Evolutionary conservation across 2,329 filamentous ascomycete species (phyloP).

Genomic region (Diplodia sapinea): DNA sequence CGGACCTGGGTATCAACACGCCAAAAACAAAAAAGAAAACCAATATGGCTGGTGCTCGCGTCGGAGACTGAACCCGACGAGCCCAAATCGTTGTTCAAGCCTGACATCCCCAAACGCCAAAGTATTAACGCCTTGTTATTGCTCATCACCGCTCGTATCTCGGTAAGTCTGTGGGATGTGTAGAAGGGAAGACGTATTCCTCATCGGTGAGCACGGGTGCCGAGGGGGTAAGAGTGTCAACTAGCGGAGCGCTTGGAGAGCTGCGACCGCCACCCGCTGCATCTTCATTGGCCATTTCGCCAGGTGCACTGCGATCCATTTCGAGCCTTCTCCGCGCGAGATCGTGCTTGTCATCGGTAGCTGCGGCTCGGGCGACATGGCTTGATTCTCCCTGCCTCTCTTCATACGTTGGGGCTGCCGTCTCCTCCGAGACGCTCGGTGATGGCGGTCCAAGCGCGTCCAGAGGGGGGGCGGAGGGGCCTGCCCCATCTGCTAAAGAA

Average conservation of each 20-base stretch:
- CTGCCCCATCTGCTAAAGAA: neutral
- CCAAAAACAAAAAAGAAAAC: slow-evolving; percentile 9
- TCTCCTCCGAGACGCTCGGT: neutral
- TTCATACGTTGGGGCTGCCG: slow-evolving; percentile 17
- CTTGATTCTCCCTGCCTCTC: neutral
- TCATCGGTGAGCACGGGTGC: slow-evolving; percentile 29
- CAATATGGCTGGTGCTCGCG: slow-evolving; percentile 14
- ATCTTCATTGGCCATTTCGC: slow-evolving; percentile 1
- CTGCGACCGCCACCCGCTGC: neutral
- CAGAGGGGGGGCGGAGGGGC: slow-evolving; percentile 16
- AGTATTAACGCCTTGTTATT: slow-evolving; percentile 15
- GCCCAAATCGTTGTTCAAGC: slow-evolving; percentile 8
- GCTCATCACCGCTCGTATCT: slow-evolving; percentile 30
- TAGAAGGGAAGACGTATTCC: slow-evolving; percentile 23
- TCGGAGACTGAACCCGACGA: neutral
- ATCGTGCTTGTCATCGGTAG: slow-evolving; percentile 78
- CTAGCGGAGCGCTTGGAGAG: neutral
- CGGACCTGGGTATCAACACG: slow-evolving; percentile 29
- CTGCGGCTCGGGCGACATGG: slow-evolving; percentile 29
- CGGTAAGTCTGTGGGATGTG: slow-evolving; percentile 24
- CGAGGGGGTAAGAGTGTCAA: slow-evolving; percentile 12
- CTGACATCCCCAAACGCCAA: slow-evolving; percentile 15
- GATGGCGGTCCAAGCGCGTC: slow-evolving; percentile 2
- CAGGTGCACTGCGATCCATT: slow-evolving; percentile 51
- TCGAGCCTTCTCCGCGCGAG: slow-evolving; percentile 60